Percentiles rank a stretch among this genome's conserved stretches.
These are phyloP conservation scores for Penicillium paneum DNA, from an alignment of 2,329 filamentous ascomycete genomes.

Conservation along the genomic window DNA sequence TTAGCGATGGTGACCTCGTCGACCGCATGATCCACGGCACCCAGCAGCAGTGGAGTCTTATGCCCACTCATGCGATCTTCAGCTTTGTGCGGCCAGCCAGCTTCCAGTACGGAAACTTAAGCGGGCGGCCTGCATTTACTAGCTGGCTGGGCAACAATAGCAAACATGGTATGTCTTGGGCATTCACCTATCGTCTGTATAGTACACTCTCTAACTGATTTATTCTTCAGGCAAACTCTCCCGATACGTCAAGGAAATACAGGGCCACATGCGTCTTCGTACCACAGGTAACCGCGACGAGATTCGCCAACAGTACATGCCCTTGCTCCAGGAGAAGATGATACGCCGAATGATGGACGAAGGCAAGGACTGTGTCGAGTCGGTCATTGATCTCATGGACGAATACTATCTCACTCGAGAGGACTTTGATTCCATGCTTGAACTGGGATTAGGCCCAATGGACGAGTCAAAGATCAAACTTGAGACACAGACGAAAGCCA, in stretches of 20 bases:
- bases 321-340: slow-evolving; percentile 77
- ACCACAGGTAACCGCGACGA: slow-evolving; percentile 90
- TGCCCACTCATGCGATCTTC: slow-evolving; percentile 94
- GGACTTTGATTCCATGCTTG: slow-evolving; percentile 88
- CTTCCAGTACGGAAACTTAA: slow-evolving; percentile 75
- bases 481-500: slow-evolving; percentile 78
- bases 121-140: slow-evolving; percentile 71
- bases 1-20: slow-evolving; percentile 93
- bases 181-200: background rate
- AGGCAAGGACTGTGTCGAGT: slow-evolving; percentile 76
- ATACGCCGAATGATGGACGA: slow-evolving; percentile 70
- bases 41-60: slow-evolving; percentile 96
- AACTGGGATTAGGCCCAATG: slow-evolving; percentile 85
- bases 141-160: slow-evolving; percentile 95
- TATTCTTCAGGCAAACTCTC: slow-evolving; percentile 56
- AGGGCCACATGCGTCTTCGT: slow-evolving; percentile 91
- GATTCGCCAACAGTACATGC: slow-evolving; percentile 90
- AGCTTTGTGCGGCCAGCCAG: slow-evolving; percentile 90
- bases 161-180: slow-evolving; percentile 61
- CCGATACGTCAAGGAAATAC: slow-evolving; percentile 85
- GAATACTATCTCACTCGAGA: slow-evolving; percentile 93
- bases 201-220: slow-evolving; percentile 3
- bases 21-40: slow-evolving; percentile 98
- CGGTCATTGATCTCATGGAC: slow-evolving; percentile 94
- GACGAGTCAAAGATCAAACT: slow-evolving; percentile 71